Evolutionary conservation across 352 stramenopile species (phyloP), one percentile per base, ranked within the genome.

Genomic region (Paralagenidium karlingii): DNA sequence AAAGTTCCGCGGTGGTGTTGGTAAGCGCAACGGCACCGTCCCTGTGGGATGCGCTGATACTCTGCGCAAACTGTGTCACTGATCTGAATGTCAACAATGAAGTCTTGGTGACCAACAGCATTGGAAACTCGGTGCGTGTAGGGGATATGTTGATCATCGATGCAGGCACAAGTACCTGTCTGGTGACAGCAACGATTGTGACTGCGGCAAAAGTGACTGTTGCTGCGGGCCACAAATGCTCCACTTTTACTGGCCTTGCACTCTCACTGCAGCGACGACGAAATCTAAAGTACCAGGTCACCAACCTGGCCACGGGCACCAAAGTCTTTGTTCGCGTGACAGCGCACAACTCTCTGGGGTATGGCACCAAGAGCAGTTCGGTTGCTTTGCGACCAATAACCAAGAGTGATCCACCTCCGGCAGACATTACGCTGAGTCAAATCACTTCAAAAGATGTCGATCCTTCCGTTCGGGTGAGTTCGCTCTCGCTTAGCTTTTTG

Each of bases 271-370:
- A 68, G 41, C 74, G 65, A 19, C 79, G 63, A 11, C 53, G 81
- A 45, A 53, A 54, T 33, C 70, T 80, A 37, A 53, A 52, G 22
- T 95, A 88, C 44, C 68, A 77, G 15, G 68, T 98, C 28, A 77
- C 66, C 10, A 68, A 60, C 0, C 61, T 98, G 0, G 50, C 45
- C 1, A 96, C 96, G 83, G 94, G 94, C 2, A 65, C 66, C 24
- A 47, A 49, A 8, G 89, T 96, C 34, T 83, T 95, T 47, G 59
- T 98, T 5, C 81, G 91, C 3, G 80, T 96, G 7, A 80, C 76
- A 11, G 74, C 79, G 4, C 82, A 96, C 49, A 97, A 96, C 53
- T 88, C 78, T 15, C 66, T 95, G 10, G 94, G 94, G 2, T 98
- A 89, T 45, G 90, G 89, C 2, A 34, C 47, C 1, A 44, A 57